These are phyloP conservation scores for Phytopythium ostracodes DNA, from an alignment of 352 stramenopile genomes.

Conservation along the genomic window DNA sequence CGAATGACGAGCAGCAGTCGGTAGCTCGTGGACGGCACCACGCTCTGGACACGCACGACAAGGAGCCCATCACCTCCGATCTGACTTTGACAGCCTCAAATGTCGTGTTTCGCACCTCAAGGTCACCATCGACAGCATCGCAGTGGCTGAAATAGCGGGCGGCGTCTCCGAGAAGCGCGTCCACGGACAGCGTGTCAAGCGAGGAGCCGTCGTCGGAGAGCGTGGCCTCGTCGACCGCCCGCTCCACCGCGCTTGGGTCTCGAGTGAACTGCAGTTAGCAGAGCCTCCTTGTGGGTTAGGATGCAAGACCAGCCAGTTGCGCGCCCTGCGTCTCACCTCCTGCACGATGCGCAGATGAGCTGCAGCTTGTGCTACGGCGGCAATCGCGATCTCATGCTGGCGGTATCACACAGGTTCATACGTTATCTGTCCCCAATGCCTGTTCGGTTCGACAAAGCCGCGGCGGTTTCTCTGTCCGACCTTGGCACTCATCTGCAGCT, in stretches of 20 bases:
- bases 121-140: not conserved
- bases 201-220: not conserved
- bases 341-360: slow-evolving; percentile 28
- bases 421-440: no score
- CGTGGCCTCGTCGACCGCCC: slow-evolving; percentile 17
- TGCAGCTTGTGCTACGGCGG: slow-evolving; percentile 11
- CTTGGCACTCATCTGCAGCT: slow-evolving; percentile 42
- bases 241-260: slow-evolving; percentile 17
- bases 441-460: not conserved
- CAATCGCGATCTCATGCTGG: slow-evolving; percentile 42
- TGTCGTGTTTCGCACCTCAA: not conserved
- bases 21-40: slow-evolving; percentile 8
- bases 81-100: not conserved
- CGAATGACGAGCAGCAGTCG: slow-evolving; percentile 27
- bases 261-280: slow-evolving; percentile 29
- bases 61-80: not conserved
- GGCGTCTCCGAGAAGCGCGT: slow-evolving; percentile 30
- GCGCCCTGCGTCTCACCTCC: slow-evolving; percentile 14
- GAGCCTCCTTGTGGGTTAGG: not conserved
- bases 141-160: slow-evolving; percentile 21
- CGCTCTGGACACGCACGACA: not conserved
- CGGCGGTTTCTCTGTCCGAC: slow-evolving; percentile 7
- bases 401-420: not conserved
- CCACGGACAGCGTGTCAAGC: slow-evolving; percentile 19
- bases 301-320: not conserved